phyloP scores from a whole-genome alignment of 495 filamentous ascomycete genomes.

The Usnea hakonensis region DNA sequence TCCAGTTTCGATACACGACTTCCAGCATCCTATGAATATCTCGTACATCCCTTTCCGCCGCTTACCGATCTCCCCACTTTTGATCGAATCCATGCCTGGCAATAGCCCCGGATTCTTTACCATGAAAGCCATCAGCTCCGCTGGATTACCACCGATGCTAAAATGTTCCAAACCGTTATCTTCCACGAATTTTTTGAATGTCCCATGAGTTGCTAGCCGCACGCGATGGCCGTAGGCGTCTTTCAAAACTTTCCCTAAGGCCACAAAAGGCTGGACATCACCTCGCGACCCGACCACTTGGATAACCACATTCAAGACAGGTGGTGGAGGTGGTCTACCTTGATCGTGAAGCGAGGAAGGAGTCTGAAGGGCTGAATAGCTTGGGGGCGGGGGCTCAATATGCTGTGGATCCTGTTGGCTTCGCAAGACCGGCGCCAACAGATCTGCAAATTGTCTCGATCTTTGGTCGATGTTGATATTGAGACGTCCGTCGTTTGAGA shows the following conservation, averaged over 20 bases:
- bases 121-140: slow-evolving; percentile 80
- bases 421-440: slow-evolving; percentile 58
- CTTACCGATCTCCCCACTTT: slow-evolving; percentile 58
- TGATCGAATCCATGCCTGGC: slow-evolving; percentile 58
- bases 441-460: slow-evolving; percentile 51
- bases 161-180: slow-evolving; percentile 74
- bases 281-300: slow-evolving; percentile 72
- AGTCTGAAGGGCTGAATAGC: slow-evolving; percentile 39
- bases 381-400: too few relatives aligned
- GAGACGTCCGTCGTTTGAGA: slow-evolving; percentile 59
- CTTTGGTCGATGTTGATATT: slow-evolving; percentile 68
- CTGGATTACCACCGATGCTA: slow-evolving; percentile 68
- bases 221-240: slow-evolving; percentile 61
- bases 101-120: slow-evolving; percentile 77
- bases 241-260: slow-evolving; percentile 56
- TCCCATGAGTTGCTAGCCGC: slow-evolving; percentile 65
- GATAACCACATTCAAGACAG: slow-evolving; percentile 74
- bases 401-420: slow-evolving; percentile 44
- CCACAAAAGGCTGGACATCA: slow-evolving; percentile 70
- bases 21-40: slow-evolving; percentile 73
- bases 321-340: slow-evolving; percentile 47
- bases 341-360: slow-evolving; percentile 51
- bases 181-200: slow-evolving; percentile 60
- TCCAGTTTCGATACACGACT: slow-evolving; percentile 59
- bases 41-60: slow-evolving; percentile 58